Percentiles rank a stretch among this genome's conserved stretches.
Conservation (phyloP, 345 rosid genomes). For the Eucalyptus camaldulensis region DNA sequence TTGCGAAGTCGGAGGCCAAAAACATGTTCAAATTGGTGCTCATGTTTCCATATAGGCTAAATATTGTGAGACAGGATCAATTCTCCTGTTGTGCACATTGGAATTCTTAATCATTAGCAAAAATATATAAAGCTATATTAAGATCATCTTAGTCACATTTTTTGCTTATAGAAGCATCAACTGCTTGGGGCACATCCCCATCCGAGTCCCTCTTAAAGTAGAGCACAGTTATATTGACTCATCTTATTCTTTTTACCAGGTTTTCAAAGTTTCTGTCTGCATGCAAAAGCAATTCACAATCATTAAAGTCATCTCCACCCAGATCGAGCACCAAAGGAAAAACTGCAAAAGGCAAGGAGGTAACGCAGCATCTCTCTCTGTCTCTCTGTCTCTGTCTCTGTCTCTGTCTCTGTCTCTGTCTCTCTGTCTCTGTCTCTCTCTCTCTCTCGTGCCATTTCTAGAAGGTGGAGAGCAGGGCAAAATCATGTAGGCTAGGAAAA, state of each 20-base stretch:
- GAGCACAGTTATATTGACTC: background rate
- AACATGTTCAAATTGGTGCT: background rate
- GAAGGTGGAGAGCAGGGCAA: conserved; percentile 84
- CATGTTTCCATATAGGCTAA: background rate
- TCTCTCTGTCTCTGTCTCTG: background rate
- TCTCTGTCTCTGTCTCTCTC: background rate
- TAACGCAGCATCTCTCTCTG: conserved; percentile 6
- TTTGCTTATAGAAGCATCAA: background rate
- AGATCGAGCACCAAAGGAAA: conserved; percentile 68
- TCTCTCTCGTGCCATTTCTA: conserved; percentile 1
- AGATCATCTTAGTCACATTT: background rate
- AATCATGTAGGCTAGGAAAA: background rate
- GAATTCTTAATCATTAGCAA: background rate
- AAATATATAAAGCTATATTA: background rate
- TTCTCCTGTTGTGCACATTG: background rate
- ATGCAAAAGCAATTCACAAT: conserved; percentile 47
- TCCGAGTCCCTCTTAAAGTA: background rate
- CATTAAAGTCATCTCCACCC: conserved; percentile 55
- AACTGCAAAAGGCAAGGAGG: conserved; percentile 80
- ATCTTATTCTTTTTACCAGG: conserved; percentile 18
- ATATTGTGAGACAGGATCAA: background rate
- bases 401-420: background rate
- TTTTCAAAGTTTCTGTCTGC: conserved; percentile 37
- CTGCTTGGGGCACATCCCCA: background rate
- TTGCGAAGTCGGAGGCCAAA: background rate